Base-by-base conservation (phyloP, 345 rosid species). In the Rhizophora mangle region DNA sequence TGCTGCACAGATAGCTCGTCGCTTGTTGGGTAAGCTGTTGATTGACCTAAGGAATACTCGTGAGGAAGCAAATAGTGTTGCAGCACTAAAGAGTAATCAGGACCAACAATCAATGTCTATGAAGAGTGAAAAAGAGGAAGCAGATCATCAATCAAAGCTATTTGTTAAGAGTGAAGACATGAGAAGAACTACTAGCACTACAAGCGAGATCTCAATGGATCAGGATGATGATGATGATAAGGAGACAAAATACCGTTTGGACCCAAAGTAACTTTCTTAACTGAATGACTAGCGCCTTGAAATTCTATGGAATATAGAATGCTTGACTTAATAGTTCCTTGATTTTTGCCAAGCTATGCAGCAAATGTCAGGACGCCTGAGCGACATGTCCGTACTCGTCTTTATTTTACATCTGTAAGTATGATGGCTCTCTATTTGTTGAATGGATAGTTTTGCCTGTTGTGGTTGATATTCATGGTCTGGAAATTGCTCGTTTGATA, bases 341-440 rank as follows among this genome's bases (percentile, higher is more conserved):
- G 62, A 1, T 43, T 68, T 63, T 62, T 74, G 64, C 65, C 62
- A 68, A 96, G 99, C 85, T 96, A 96, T 74, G 99, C 99, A 57
- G 99, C 99, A 60, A 93, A 92, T 84, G 99, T 96, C 72, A 90
- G 68, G 87, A 89, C 93, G n/a, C 99, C 99, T 31, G 99, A 93
- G 66, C 97, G 98, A 55, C 99, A 96, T 69, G 89, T 96, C 63
- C 87, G 98, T 60, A 96, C 98, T 26, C 97, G 99, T 60, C 98
- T 96, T 60, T 96, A 96, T 85, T 96, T 96, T 78, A 96, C 99
- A 65, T 96, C 99, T 6, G 99, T 96, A 83, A 89, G 98, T 83
- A 74, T 52, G 51, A 60, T 54, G 62, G 2, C n/a, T 16, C n/a
- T 31, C 47, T 29, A 18, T 56, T 57, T 26, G 6, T 32, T 22